Conservation (phyloP, 768 basidiomycete species). For the Amanita exitialis region DNA sequence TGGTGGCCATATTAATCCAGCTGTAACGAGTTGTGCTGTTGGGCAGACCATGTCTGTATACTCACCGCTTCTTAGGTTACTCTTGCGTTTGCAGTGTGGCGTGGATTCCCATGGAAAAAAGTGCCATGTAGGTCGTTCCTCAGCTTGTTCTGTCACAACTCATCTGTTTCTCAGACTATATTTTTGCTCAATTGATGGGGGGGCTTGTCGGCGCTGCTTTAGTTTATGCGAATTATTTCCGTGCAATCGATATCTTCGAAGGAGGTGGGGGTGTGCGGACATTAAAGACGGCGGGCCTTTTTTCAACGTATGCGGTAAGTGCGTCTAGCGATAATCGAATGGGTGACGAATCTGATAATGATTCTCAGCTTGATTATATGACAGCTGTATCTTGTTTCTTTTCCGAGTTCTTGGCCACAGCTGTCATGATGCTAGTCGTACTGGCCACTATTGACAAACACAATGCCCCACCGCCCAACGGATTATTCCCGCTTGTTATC, state of each 20-base stretch:
- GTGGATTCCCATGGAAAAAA: slow-evolving; percentile 62
- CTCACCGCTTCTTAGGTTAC: slow-evolving; percentile 34
- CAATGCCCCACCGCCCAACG: slow-evolving; percentile 37
- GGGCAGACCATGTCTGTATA: background rate
- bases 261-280: slow-evolving; percentile 44
- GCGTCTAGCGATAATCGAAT: background rate
- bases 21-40: slow-evolving; percentile 18
- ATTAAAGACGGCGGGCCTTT: slow-evolving; percentile 43
- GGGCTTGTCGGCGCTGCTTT: slow-evolving; percentile 49
- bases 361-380: slow-evolving; percentile 21
- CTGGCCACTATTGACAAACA: slow-evolving; percentile 41
- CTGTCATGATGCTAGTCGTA: slow-evolving; percentile 44
- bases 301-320: slow-evolving; percentile 52
- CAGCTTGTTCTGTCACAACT: background rate
- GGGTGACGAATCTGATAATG: background rate
- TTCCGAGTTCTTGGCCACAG: slow-evolving; percentile 47
- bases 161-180: slow-evolving; percentile 25
- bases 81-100: slow-evolving; percentile 49
- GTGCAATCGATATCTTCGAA: slow-evolving; percentile 56
- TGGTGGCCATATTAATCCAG: slow-evolving; percentile 37
- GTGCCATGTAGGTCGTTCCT: slow-evolving; percentile 32
- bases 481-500: slow-evolving; percentile 43
- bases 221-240: slow-evolving; percentile 57
- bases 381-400: slow-evolving; percentile 30
- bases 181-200: slow-evolving; percentile 55